Conservation (phyloP, 345 rosid species). For the Anacardium occidentale region DNA sequence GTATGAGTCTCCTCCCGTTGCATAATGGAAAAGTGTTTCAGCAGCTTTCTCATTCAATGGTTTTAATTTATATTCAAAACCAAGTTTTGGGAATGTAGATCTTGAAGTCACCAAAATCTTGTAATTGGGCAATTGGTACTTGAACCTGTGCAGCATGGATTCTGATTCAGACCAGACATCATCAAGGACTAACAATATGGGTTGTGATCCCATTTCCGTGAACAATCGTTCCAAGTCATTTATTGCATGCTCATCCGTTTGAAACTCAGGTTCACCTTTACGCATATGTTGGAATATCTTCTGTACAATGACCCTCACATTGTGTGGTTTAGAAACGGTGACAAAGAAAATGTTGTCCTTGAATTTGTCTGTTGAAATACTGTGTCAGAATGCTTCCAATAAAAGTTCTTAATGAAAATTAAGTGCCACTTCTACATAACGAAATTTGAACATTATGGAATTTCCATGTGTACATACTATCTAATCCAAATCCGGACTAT, state of each 20-base stretch:
- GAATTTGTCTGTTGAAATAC: conserved; percentile 39
- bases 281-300: conserved; percentile 27
- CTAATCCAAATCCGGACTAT: background rate
- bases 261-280: conserved; percentile 4
- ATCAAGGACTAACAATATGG: conserved; percentile 61
- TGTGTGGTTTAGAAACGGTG: conserved; percentile 37
- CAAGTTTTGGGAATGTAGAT: conserved; percentile 37
- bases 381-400: conserved; percentile 6
- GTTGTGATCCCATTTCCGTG: conserved; percentile 14
- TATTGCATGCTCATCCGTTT: conserved; percentile 27
- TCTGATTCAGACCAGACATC: conserved; percentile 48
- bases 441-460: background rate
- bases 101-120: conserved; percentile 68
- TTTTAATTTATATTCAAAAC: conserved; percentile 25
- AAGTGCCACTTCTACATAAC: background rate
- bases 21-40: conserved; percentile 33
- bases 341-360: conserved; percentile 42
- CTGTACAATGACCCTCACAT: conserved; percentile 31
- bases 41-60: conserved; percentile 40
- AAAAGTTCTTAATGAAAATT: background rate
- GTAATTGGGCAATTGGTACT: conserved; percentile 21
- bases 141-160: conserved; percentile 31
- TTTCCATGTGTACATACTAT: background rate
- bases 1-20: conserved; percentile 10
- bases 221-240: conserved; percentile 24